Base-by-base conservation (phyloP, 2,329 filamentous ascomycete genomes). In the Diaporthe aspalathi region DNA sequence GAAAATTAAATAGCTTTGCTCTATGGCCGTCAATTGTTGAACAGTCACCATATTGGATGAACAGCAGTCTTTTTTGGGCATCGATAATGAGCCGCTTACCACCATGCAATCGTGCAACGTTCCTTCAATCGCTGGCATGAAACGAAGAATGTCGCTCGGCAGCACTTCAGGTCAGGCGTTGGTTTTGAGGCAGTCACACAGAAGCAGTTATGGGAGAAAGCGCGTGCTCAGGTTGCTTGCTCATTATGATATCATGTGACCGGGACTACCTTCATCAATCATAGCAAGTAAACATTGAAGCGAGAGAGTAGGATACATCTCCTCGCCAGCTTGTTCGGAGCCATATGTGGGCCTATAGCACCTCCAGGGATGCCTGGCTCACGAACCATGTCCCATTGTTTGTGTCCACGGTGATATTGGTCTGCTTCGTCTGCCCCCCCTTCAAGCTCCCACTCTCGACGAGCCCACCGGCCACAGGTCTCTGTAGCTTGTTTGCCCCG, bases 401-500 rank as follows among this genome's bases (percentile, higher is more conserved):
- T 5, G 68, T 70, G 16, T 70, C 68, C n/a, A 70, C 38, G 12
- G 68, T 70, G 38, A 70, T 27, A 9, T 70, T 70, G 9, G 68
- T 70, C 20, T 65, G 68, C 24, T 54, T 63, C 27, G 56, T 70
- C 6, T 45, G 8, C 78, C 73, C 81, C 62, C 8, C 84, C 87
- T 86, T 88, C 74, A 92, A 76, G 40, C 84, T 86, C 1, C 90
- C 90, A 65, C 85, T 86, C 79, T 90, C 84, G 1, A 81, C 85
- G 20, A 75, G 72, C 0, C 85, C 85, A 1, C 83, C 82, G 0
- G 76, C 81, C 24, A 85, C 80, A 8, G 83, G 79, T 4, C 84
- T 79, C 17, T 80, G 76, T 57, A 93, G 77, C 73, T 82, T 85
- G 75, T 93, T 93, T 70, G 84, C 90, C 0, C 90, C 90, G 32